Percentiles rank a stretch among this genome's conserved stretches.
Conservation (phyloP, 306 rosid genomes). For the Begonia fuchsioides region DNA sequence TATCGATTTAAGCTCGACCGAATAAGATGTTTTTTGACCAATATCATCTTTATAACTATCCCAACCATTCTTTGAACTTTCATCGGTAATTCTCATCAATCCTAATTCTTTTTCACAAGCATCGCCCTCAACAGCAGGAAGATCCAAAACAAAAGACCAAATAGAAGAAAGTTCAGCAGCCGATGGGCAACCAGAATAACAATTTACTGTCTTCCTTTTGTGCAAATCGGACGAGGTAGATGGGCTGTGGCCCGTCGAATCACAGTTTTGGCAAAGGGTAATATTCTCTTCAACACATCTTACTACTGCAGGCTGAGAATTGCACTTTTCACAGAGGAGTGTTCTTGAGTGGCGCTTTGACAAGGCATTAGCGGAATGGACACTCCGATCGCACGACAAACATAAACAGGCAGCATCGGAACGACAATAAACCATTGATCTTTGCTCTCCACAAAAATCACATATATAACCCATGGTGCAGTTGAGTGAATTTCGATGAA, state of each 20-base stretch:
- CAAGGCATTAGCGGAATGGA: conserved; percentile 87
- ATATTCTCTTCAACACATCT: conserved; percentile 68
- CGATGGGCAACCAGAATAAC: conserved; percentile 91
- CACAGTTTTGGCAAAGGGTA: conserved; percentile 94
- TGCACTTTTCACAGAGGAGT: conserved; percentile 80
- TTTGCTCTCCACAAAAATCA: conserved; percentile 76
- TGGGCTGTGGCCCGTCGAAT: conserved; percentile 68
- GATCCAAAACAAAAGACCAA: conserved; percentile 67
- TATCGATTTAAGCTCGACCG: conserved; percentile 22
- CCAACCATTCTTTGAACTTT: conserved; percentile 17
- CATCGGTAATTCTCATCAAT: conserved; percentile 77
- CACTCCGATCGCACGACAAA: conserved; percentile 82
- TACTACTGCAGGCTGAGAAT: conserved; percentile 57
- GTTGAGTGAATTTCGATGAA: background rate
- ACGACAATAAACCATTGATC: conserved; percentile 89
- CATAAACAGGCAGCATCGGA: conserved; percentile 89
- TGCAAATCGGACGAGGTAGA: conserved; percentile 50
- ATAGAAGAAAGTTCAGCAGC: conserved; percentile 75
- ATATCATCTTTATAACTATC: conserved; percentile 21
- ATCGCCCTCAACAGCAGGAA: conserved; percentile 44
- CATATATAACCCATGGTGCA: conserved; percentile 71
- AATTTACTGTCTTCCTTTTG: conserved; percentile 61
- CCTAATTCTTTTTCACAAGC: conserved; percentile 81
- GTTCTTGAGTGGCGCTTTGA: conserved; percentile 85
- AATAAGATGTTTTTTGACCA: conserved; percentile 23